Evolutionary conservation across 805 yeast species (phyloP).

Genomic region (Pichia cephalocereana): DNA sequence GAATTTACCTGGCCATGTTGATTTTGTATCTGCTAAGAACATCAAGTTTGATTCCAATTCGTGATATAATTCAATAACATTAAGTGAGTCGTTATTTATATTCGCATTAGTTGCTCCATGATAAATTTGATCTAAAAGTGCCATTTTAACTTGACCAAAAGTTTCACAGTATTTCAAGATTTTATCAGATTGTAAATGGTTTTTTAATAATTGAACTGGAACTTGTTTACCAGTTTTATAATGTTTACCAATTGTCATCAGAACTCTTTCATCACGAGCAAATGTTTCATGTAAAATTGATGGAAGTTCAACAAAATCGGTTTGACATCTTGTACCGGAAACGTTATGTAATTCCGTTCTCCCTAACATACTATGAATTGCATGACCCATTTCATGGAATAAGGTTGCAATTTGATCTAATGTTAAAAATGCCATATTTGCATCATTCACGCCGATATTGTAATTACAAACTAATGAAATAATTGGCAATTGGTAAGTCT

Average conservation of each 20-base stretch:
- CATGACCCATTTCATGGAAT: constrained; percentile 99
- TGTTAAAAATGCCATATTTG: constrained; percentile 42
- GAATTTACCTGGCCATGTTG: constrained; percentile 90
- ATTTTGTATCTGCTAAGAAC: constrained; percentile 57
- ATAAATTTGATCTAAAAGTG: constrained; percentile 73
- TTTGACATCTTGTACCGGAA: constrained; percentile 89
- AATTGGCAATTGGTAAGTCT: constrained; percentile 72
- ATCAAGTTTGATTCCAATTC: constrained; percentile 47
- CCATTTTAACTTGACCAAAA: constrained; percentile 83
- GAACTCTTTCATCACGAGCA: constrained; percentile 71
- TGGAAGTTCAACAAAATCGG: constrained; percentile 95
- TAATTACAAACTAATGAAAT: constrained; percentile 87
- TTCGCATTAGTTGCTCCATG: constrained; percentile 41
- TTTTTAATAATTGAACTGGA: constrained; percentile 33
- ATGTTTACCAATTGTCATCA: constrained; percentile 66
- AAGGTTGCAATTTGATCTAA: constrained; percentile 83
- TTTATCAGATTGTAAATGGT: constrained; percentile 42
- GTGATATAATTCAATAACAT: constrained; percentile 58
- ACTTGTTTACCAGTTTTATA: constrained; percentile 55
- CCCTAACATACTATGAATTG: constrained; percentile 96
- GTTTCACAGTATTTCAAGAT: constrained; percentile 62
- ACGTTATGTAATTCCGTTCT: constrained; percentile 83
- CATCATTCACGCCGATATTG: constrained; percentile 25
- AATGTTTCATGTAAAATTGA: constrained; percentile 95
- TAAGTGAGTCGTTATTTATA: constrained; percentile 30